phyloP scores from a whole-genome alignment of 2,329 filamentous ascomycete genomes.

The Botryotinia calthae region DNA sequence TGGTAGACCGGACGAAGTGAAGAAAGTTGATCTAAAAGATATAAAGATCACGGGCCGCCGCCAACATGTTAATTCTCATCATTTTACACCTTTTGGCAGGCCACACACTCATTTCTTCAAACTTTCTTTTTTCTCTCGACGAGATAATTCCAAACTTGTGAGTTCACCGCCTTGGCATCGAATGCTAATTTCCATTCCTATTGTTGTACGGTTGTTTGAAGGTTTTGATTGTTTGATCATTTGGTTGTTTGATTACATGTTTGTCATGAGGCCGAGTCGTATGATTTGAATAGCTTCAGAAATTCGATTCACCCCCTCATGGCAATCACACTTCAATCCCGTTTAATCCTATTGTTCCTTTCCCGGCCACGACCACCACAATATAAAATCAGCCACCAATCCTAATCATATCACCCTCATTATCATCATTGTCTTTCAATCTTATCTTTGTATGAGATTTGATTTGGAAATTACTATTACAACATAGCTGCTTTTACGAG shows the following conservation, averaged over 20 bases:
- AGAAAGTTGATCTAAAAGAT: not conserved
- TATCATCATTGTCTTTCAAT: conserved; percentile 5
- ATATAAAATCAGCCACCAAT: not conserved
- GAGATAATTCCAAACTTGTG: conserved; percentile 9
- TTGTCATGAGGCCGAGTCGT: not conserved
- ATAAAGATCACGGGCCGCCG: not conserved
- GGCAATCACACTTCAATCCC: not conserved
- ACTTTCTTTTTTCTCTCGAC: not conserved
- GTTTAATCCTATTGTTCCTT: conserved; percentile 1
- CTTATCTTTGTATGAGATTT: not conserved
- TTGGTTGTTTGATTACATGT: conserved; percentile 1
- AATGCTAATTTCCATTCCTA: not conserved
- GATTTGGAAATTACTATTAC: not conserved
- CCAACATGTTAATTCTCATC: not conserved
- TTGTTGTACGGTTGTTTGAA: not conserved
- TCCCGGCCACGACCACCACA: not conserved
- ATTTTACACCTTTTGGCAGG: conserved; percentile 7
- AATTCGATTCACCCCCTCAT: conserved; percentile 6
- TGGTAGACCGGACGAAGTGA: not conserved
- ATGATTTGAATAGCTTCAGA: conserved; percentile 17
- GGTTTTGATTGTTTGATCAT: not conserved
- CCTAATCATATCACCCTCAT: not conserved
- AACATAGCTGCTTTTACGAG: conserved; percentile 5
- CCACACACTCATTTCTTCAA: conserved; percentile 15
- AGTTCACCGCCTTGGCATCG: not conserved